Evolutionary conservation across 352 stramenopile genomes (phyloP).

Genomic region (Phytophthora sp.): DNA sequence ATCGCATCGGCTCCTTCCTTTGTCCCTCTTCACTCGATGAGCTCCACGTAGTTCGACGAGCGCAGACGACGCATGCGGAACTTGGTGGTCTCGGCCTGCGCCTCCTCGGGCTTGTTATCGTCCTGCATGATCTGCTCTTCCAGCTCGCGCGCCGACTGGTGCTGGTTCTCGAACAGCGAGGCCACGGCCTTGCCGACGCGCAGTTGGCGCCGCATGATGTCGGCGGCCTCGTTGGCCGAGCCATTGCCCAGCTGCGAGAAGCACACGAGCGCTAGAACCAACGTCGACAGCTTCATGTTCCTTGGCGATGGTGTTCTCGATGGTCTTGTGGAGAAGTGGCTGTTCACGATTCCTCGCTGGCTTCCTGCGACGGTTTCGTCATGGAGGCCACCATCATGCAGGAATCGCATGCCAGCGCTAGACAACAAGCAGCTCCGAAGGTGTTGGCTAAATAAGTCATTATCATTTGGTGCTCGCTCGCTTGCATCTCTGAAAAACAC

Average conservation of each 20-base stretch:
- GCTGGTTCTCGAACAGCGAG: conserved; percentile 38
- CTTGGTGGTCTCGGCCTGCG: conserved; percentile 28
- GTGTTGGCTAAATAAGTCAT: conserved; percentile 25
- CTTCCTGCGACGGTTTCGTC: conserved; percentile 23
- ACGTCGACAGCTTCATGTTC: conserved; percentile 26
- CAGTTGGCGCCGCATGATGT: conserved; percentile 37
- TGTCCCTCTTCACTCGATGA: conserved; percentile 17
- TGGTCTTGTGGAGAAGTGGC: conserved; percentile 8
- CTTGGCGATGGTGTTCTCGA: neutral
- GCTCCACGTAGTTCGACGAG: conserved; percentile 33
- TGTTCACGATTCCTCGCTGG: conserved; percentile 14
- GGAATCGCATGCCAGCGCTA: neutral
- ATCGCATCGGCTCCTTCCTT: neutral
- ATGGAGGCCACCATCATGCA: too few relatives aligned
- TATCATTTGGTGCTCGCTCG: conserved; percentile 15
- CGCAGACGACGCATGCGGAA: conserved; percentile 32
- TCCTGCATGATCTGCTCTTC: conserved; percentile 34
- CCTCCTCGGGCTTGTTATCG: conserved; percentile 29
- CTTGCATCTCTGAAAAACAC: neutral
- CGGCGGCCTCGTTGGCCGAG: conserved; percentile 21
- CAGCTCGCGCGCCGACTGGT: conserved; percentile 31
- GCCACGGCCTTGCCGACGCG: conserved; percentile 34
- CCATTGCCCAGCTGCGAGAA: conserved; percentile 13
- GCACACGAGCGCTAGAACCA: conserved; percentile 22
- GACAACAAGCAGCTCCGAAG: neutral